Percentiles rank a stretch among this genome's conserved stretches.
Evolutionary conservation across 2,329 filamentous ascomycete genomes (phyloP).

Genomic region (Rhynchosporium graminicola): DNA sequence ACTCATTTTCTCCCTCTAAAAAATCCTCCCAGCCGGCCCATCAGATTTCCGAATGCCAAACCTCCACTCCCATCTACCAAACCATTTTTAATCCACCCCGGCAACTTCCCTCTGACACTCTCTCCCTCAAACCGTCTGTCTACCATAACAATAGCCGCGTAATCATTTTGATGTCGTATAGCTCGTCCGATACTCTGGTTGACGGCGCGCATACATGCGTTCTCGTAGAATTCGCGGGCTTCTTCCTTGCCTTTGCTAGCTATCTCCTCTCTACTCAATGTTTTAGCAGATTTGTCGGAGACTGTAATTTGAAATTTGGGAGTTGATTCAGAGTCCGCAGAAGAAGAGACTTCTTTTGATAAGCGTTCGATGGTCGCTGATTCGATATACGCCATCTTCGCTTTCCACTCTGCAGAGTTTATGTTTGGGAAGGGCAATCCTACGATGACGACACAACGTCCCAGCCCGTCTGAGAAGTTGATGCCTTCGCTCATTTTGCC

Average conservation of each 20-base stretch:
- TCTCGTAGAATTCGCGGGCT: slow-evolving; percentile 84
- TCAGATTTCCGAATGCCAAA: slow-evolving; percentile 56
- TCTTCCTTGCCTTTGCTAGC: slow-evolving; percentile 50
- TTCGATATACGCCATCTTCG: slow-evolving; percentile 86
- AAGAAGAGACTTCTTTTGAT: neutral
- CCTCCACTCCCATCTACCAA: slow-evolving; percentile 54
- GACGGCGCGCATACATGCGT: slow-evolving; percentile 93
- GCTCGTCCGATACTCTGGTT: slow-evolving; percentile 95
- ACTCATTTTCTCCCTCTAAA: slow-evolving; percentile 53
- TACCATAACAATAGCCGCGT: slow-evolving; percentile 84
- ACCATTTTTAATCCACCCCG: slow-evolving; percentile 82
- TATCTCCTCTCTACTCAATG: slow-evolving; percentile 42
- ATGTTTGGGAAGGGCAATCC: slow-evolving; percentile 93
- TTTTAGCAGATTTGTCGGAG: neutral
- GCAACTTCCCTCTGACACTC: slow-evolving; percentile 76
- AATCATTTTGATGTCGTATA: slow-evolving; percentile 85
- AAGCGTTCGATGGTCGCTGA: slow-evolving; percentile 51
- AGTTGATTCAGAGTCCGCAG: too few species aligned
- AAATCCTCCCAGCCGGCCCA: slow-evolving; percentile 58
- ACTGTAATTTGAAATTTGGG: too few species aligned
- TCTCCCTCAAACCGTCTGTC: slow-evolving; percentile 77
- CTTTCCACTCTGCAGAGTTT: slow-evolving; percentile 87
- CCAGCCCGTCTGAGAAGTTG: slow-evolving; percentile 91
- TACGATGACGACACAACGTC: slow-evolving; percentile 86
- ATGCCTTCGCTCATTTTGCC: slow-evolving; percentile 97